Evolutionary conservation across 2,329 filamentous ascomycete genomes (phyloP), one percentile per base, ranked within the genome.

Genomic region (Hypoxylon sp.): DNA sequence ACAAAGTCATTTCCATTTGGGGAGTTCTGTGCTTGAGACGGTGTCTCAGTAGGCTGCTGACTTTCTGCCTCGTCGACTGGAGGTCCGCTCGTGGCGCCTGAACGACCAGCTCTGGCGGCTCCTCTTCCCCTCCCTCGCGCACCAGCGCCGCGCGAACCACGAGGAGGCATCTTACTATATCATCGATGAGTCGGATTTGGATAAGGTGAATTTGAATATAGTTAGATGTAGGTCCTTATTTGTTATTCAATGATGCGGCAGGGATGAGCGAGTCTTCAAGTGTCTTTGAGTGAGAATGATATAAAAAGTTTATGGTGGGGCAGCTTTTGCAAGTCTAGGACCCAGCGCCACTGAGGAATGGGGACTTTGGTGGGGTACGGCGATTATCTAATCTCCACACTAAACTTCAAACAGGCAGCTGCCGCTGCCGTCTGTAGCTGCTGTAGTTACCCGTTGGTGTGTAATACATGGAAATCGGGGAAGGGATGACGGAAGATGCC

Each of bases 231-330:
- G 25, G 5, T 30, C 43, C 2, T 49, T 13, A 1, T 9, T 38
- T 25, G 32, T 49, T 13, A 1, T 38, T 25, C 32, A 43, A 50
- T 41, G 10, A 28, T 10, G 14, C n/a, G 3, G 5, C 14, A n/a
- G 23, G 3, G 4, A 19, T 41, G 32, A 38, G 9, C 49, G n/a
- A 56, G 36, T 49, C 32, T 41, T 41, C n/a, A 17, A 32, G 30
- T 51, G 13, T 43, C 38, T 43, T 45, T 55, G 3, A 52, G 23
- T 53, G 36, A 50, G 50, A 64, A n/a, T 56, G 55, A 66, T 38
- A 25, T 19, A 65, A 76, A 76, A 75, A 75, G 69, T 76, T 75
- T 75, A 74, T 75, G 69, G 75, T 73, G 74, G 75, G 71, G 72
- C 62, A 51, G 10, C 48, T 45, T 45, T 59, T 60, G 60, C 56